Evolutionary conservation across 2,329 filamentous ascomycete genomes (phyloP), one percentile per base, ranked within the genome.

Genomic region (Bipolaris zeicola): DNA sequence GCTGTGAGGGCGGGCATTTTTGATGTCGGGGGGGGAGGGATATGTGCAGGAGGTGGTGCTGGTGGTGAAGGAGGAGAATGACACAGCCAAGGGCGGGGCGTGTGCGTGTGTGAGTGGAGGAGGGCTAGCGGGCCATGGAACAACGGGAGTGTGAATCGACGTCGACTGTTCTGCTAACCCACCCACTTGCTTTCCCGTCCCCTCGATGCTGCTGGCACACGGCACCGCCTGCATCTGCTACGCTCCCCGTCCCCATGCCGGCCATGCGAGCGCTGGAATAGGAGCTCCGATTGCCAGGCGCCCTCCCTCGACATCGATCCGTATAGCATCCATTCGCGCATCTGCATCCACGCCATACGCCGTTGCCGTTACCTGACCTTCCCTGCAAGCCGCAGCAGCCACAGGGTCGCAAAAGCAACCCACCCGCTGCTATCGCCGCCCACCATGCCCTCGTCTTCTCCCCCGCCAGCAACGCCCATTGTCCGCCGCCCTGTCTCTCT

Each of bases 1-100:
- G 83, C 84, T 36, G 76, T 76, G 55, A 87, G 77, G 28, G 52
- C 42, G 3, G 67, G 52, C 72, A 75, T 75, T 6, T 13, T 52
- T 10, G 22, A 36, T 16, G 18, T 50, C n/a, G 41, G 6, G 5
- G 16, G 16, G 16, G 31, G 8, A 22, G 31, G 11, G 5, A 16
- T 14, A 31, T 10, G 42, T 10, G 42, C 13, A 22, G 18, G 38
- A 3, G 26, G 42, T 5, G n/a, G 16, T 11, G 3, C 7, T 31
- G 10, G 26, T 28, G 26, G 6, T 3, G 42, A 2, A 31, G n/a
- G 14, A 5, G 26, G 18, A 18, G 26, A 10, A 26, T 16, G 42
- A 18, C 16, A 18, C 13, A 22, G 16, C 26, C 28, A 42, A 20
- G 49, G 36, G 41, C 22, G 50, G 54, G 54, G 54, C 43, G 54